A percentile compares a stretch with the other conserved stretches of the same genome.
Evolutionary conservation across 352 stramenopile genomes (phyloP).

Genomic region (Peronospora destructor): DNA sequence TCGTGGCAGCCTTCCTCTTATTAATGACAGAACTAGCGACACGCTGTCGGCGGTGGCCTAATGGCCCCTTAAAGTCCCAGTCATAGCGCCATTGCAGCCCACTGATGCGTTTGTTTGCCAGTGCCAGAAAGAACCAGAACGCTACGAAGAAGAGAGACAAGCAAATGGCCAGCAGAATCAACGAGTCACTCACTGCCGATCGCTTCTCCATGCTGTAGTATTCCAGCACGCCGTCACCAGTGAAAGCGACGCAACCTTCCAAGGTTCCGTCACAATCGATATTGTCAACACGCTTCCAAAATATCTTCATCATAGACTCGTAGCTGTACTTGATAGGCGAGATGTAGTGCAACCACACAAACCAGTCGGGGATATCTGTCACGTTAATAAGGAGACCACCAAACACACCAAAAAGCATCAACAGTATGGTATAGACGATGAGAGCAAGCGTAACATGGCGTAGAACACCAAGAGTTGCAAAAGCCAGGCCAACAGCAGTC

Average conservation of each 20-base stretch:
- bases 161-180: constrained; percentile 37
- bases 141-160: constrained; percentile 31
- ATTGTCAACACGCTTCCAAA: constrained; percentile 33
- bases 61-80: constrained; percentile 18
- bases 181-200: constrained; percentile 28
- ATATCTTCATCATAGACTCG: constrained; percentile 41
- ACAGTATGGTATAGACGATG: constrained; percentile 28
- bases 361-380: constrained; percentile 39
- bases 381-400: constrained; percentile 42
- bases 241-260: constrained; percentile 30
- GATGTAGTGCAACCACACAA: constrained; percentile 57
- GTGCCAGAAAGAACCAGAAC: constrained; percentile 25
- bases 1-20: constrained; percentile 8
- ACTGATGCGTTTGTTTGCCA: constrained; percentile 23
- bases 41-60: constrained; percentile 14
- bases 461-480: constrained; percentile 29
- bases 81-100: constrained; percentile 28
- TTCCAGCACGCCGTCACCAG: constrained; percentile 34
- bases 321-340: constrained; percentile 50
- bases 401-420: constrained; percentile 37
- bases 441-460: constrained; percentile 27
- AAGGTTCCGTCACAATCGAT: constrained; percentile 32
- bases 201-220: constrained; percentile 41
- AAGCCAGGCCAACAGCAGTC: constrained; percentile 27
- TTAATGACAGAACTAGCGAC: neutral